Conservation (phyloP, 1,139 yeast species). For the Saccharomyces pastorianus region DNA sequence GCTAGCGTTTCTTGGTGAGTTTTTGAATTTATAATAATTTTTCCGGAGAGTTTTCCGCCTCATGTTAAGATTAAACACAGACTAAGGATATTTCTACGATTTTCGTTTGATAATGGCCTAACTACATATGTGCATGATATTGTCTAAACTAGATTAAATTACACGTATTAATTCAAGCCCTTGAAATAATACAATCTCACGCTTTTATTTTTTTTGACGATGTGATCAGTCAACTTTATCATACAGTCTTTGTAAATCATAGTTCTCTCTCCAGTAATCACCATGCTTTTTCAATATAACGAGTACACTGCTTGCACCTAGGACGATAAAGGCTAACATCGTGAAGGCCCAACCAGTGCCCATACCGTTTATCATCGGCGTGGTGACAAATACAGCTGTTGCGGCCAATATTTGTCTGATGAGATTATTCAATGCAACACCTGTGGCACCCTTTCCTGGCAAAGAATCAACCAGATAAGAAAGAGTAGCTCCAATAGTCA, state of each 20-base stretch:
- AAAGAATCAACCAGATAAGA: conserved; percentile 78
- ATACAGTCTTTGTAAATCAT: conserved; percentile 52
- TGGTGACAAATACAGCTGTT: conserved; percentile 64
- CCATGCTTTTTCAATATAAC: conserved; percentile 51
- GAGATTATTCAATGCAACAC: conserved; percentile 75
- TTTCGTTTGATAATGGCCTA: background rate
- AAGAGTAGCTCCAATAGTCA: conserved; percentile 71
- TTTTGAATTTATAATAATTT: background rate
- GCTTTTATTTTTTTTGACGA: no score
- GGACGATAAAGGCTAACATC: conserved; percentile 52
- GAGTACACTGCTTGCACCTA: conserved; percentile 39
- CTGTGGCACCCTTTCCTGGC: conserved; percentile 86
- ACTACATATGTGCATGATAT: background rate
- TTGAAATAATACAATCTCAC: no score
- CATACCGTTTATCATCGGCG: conserved; percentile 54
- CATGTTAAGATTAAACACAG: background rate
- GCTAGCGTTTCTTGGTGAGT: background rate
- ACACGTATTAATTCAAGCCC: no score
- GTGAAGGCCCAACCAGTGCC: conserved; percentile 67
- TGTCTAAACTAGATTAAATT: no score
- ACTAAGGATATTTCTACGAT: background rate
- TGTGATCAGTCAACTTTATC: conserved; percentile 31
- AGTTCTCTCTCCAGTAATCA: conserved; percentile 54
- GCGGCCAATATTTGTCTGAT: conserved; percentile 70
- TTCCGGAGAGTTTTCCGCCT: background rate